Evolutionary conservation across 116 monocot genomes (phyloP), one percentile per base, ranked within the genome.

Genomic region (Cymodocea nodosa): DNA sequence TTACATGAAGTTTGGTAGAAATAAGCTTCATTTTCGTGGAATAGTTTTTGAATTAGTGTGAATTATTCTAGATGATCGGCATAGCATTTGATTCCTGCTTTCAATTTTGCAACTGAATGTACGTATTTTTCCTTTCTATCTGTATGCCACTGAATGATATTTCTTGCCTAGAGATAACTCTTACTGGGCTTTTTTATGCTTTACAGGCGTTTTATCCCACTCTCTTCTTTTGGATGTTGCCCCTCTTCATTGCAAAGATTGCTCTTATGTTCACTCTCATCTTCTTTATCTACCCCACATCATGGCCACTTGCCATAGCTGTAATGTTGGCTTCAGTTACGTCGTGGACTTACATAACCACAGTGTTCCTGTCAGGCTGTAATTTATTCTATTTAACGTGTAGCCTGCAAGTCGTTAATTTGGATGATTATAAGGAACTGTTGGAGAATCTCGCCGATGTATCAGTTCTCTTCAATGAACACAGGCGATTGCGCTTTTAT

Each of bases 361-460:
- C 72, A 67, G 70, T 94, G 22, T 73, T 81, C 59, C 73, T 90
- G 22, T 73, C 80, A 51, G 75, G 87, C 25, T 94, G 94, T 68
- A 51, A 56, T 51, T 63, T 94, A 19, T 90, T 89, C 71, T 80
- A 81, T 74, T 73, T 94, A 75, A 84, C 83, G 17, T 90, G 87
- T 73, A 84, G 82, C 59, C 70, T 94, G 50, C 94, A 90, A 87
- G 73, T 87, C 40, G 66, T 94, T 66, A 90, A 90, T 60, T 82
- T 94, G 64, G 94, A 89, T 7, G 90, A 90, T 54, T 94, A 79
- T 59, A 52, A 57, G 23, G 81, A 75, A 73, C 76, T 84, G 23
- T 60, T 88, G 8, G 79, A 87, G 71, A 75, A 50, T 59, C 79
- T 84, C 52, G 44, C 59, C 50, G 87, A 82, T 61, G 62, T 84